Percentiles rank a stretch among this genome's conserved stretches.
Evolutionary conservation across 2,329 filamentous ascomycete genomes (phyloP).

Genomic region (Trichoderma brevicompactum): DNA sequence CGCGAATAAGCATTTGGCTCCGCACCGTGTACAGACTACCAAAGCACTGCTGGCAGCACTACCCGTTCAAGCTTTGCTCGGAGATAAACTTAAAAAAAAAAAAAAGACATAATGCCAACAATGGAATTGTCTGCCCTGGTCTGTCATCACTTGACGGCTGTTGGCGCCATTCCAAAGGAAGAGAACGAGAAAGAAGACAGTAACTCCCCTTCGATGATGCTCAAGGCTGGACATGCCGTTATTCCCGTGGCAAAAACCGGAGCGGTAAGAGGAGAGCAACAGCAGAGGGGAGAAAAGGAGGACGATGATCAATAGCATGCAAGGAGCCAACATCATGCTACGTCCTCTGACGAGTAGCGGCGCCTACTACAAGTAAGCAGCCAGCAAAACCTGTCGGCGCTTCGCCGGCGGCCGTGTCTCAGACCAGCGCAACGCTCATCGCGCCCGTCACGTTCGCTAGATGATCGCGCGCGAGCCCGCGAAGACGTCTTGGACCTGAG

Average conservation of each 20-base stretch:
- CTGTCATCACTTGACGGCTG: conserved; percentile 5
- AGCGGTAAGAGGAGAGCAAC: not conserved
- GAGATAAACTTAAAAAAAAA: conserved; percentile 1
- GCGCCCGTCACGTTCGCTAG: not conserved
- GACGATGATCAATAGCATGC: not conserved
- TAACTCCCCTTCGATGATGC: not conserved
- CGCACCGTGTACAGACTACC: not conserved
- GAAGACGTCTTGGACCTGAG: not conserved
- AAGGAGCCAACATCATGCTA: conserved; percentile 1
- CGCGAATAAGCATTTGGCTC: not conserved
- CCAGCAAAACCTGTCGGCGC: conserved; percentile 12
- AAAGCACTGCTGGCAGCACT: too few species aligned
- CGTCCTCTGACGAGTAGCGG: not conserved
- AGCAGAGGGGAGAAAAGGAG: not conserved
- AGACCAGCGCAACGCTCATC: conserved; percentile 22
- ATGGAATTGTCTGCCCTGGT: not conserved
- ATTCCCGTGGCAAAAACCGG: not conserved
- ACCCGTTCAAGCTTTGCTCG: conserved; percentile 1
- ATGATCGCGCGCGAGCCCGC: conserved; percentile 8
- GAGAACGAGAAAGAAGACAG: not conserved
- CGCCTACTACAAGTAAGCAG: conserved; percentile 2
- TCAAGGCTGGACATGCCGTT: not conserved
- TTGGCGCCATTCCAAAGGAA: conserved; percentile 15
- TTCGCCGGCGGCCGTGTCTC: conserved; percentile 27
- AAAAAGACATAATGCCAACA: conserved; percentile 1